These are phyloP conservation scores for Salix exigua DNA, from an alignment of 345 rosid genomes.

Conservation along the genomic window DNA sequence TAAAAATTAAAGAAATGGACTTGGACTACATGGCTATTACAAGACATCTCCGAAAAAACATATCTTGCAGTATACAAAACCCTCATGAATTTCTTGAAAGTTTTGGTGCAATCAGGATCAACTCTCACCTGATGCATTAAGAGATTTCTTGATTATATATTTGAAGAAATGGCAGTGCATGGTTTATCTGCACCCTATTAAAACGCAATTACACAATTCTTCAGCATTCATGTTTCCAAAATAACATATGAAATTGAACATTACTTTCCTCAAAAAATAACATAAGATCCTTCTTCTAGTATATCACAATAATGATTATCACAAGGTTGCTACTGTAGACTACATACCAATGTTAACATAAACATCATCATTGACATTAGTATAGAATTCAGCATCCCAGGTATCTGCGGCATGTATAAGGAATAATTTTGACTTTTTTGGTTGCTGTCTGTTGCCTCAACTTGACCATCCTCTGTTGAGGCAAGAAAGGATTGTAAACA, in stretches of 20 bases:
- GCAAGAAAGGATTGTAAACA: too few relatives aligned
- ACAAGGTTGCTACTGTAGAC: neutral
- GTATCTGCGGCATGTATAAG: too few relatives aligned
- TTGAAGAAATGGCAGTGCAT: conserved; percentile 4
- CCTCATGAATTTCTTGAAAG: neutral
- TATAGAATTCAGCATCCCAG: conserved; percentile 74
- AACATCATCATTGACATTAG: conserved; percentile 64
- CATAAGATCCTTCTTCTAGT: neutral
- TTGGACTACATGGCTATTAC: neutral
- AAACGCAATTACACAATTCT: neutral
- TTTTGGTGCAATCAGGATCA: neutral
- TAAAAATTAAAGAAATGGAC: neutral
- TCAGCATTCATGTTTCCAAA: conserved; percentile 3
- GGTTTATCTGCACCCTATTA: neutral
- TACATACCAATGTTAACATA: conserved; percentile 70
- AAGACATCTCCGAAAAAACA: conserved; percentile 1
- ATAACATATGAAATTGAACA: neutral
- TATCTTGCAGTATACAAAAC: neutral
- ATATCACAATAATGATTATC: neutral
- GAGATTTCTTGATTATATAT: neutral
- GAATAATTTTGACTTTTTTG: too few relatives aligned
- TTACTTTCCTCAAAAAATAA: neutral
- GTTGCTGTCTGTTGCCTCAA: too few relatives aligned
- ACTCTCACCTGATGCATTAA: neutral
- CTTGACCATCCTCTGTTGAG: too few relatives aligned